Conservation (phyloP, 768 basidiomycete species). For the Rhodotorula sphaerocarpa region DNA sequence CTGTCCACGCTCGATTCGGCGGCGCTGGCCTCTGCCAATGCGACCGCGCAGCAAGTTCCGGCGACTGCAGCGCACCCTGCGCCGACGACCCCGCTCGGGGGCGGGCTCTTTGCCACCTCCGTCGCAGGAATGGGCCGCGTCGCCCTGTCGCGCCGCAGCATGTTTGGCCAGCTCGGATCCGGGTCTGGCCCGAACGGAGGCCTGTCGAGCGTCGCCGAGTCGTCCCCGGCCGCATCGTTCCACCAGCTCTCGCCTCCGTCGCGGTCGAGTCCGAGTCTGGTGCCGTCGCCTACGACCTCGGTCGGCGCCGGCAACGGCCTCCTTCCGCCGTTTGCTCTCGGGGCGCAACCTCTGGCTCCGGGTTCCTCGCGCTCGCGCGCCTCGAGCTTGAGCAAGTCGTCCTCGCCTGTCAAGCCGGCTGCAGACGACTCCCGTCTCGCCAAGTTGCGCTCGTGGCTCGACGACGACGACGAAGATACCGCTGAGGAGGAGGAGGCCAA, state of each 20-base stretch:
- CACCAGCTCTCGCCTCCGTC: too few relatives aligned
- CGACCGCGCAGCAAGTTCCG: background rate
- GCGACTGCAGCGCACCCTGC: background rate
- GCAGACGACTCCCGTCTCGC: background rate
- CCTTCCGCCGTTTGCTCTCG: background rate
- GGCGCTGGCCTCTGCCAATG: background rate
- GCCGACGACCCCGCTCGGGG: background rate
- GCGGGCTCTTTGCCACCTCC: slow-evolving; percentile 15
- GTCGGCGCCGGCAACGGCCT: background rate
- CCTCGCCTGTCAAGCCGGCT: background rate
- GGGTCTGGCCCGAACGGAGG: background rate
- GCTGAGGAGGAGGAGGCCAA: slow-evolving; percentile 22
- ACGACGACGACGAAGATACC: slow-evolving; percentile 17
- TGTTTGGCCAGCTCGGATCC: slow-evolving; percentile 2
- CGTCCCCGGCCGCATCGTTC: background rate
- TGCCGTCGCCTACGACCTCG: too few relatives aligned
- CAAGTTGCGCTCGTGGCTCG: slow-evolving; percentile 28
- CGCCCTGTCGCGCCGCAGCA: slow-evolving; percentile 20
- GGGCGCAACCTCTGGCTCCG: too few relatives aligned
- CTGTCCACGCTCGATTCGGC: background rate
- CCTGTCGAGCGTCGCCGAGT: background rate
- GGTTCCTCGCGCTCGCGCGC: background rate
- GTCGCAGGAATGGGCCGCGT: slow-evolving; percentile 30
- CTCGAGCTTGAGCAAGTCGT: background rate
- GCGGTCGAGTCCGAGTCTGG: background rate